Conservation (phyloP, 2,329 filamentous ascomycete species). For the Leptographium wingfieldii region DNA sequence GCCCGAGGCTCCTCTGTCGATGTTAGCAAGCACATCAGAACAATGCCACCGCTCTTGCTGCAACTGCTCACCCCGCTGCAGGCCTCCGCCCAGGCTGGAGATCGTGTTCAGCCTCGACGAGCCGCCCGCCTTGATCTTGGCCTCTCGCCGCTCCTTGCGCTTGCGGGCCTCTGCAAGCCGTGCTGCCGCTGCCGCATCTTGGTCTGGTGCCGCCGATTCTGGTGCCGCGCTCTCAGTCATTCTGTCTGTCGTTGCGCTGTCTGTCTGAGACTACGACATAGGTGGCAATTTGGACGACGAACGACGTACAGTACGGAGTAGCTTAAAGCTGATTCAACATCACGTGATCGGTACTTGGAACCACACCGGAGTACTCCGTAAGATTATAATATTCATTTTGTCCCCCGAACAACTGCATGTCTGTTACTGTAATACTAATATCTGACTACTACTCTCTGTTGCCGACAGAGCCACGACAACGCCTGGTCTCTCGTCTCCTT, state of each 20-base stretch:
- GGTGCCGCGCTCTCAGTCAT: not conserved
- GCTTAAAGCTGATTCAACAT: not conserved
- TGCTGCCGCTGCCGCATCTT: conserved; percentile 30
- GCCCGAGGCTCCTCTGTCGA: not conserved
- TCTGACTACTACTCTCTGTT: too few species aligned
- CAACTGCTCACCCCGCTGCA: conserved; percentile 29
- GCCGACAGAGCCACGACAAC: too few species aligned
- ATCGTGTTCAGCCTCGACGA: conserved; percentile 62
- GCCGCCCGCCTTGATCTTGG: conserved; percentile 63
- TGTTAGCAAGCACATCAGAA: too few species aligned
- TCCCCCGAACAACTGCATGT: too few species aligned
- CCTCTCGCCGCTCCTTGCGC: conserved; percentile 66
- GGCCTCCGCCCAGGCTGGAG: conserved; percentile 52
- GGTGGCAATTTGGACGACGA: not conserved
- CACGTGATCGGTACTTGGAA: too few species aligned
- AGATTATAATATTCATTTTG: too few species aligned
- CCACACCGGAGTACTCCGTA: too few species aligned
- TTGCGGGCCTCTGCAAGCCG: conserved; percentile 46
- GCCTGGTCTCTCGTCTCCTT: not conserved
- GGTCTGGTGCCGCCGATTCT: not conserved
- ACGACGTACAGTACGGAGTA: not conserved
- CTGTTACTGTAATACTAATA: too few species aligned
- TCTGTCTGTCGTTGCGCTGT: not conserved
- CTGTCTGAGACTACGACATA: not conserved
- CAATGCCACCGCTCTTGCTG: not conserved